A percentile compares a stretch with the other conserved stretches of the same genome.
phyloP scores from a whole-genome alignment of 257 asterid genomes.

The Osmanthus fragrans region DNA sequence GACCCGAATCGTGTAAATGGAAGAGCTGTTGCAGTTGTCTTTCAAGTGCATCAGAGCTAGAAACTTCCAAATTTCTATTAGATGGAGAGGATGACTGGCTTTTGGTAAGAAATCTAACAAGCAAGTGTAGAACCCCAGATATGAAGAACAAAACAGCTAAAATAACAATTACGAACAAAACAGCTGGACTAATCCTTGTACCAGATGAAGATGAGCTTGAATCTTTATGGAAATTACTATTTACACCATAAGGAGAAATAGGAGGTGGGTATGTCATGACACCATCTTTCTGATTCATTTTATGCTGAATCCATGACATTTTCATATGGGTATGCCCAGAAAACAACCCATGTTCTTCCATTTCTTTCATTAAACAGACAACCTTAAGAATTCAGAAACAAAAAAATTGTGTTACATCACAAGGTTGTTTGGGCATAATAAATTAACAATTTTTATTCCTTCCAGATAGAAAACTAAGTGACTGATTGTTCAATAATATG shows the following conservation, averaged over 20 bases:
- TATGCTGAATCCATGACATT: constrained; percentile 58
- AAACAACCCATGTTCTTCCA: constrained; percentile 39
- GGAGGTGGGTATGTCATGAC: constrained; percentile 53
- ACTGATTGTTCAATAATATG: constrained; percentile 34
- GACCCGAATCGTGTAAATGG: constrained; percentile 82
- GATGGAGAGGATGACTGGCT: constrained; percentile 69
- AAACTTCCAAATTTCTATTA: constrained; percentile 52
- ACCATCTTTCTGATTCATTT: constrained; percentile 46
- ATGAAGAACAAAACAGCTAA: constrained; percentile 84
- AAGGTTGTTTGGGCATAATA: constrained; percentile 3
- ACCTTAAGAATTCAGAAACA: constrained; percentile 29
- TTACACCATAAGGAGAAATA: constrained; percentile 36
- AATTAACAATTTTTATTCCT: constrained; percentile 18
- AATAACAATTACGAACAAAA: constrained; percentile 72
- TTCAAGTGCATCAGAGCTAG: constrained; percentile 72
- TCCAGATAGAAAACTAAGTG: constrained; percentile 4
- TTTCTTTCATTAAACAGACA: constrained; percentile 42
- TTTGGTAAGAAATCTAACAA: constrained; percentile 82
- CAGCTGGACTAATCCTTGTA: constrained; percentile 78
- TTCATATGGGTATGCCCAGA: constrained; percentile 52
- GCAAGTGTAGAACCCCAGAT: constrained; percentile 91
- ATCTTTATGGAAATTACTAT: constrained; percentile 35
- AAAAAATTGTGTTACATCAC: not conserved
- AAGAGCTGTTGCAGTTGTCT: constrained; percentile 92
- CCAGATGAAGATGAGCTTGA: constrained; percentile 52